Base-by-base conservation (phyloP, 768 basidiomycete species). In the Mycena indigotica region DNA sequence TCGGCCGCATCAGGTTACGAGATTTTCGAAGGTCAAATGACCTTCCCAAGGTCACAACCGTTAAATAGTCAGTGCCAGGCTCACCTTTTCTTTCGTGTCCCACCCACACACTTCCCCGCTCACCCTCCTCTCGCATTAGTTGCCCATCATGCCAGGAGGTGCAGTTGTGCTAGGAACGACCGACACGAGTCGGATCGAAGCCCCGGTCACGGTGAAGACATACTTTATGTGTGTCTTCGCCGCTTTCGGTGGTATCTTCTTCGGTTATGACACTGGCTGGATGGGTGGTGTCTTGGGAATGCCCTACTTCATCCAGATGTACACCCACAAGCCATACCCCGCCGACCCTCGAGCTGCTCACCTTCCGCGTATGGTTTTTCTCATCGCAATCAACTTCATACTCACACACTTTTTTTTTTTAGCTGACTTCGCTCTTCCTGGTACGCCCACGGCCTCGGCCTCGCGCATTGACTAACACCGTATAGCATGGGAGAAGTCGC, bases 231-330 rank as follows among this genome's bases (percentile, higher is more conserved):
- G 53, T 32, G 53, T 54, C 53, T 80, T 80, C 66, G 77, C 76
- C 53, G 73, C 76, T 17, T 79, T 79, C 58, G 78, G 80, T 66
- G 80, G 80, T 68, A 78, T 78, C 61, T 68, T 78, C 38, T 80
- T 80, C 68, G 89, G 77, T 54, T 93, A 91, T 69, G 91, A 93
- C 72, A 91, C 92, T 52, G 92, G 92, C 65, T 83, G 83, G 65
- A 92, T 93, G 77, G 84, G 82, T 57, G 93, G 92, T 72, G 78
- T 92, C 70, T 84, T 82, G 53, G 83, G 78, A 53, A 89, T 89
- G 83, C 64, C 75, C 65, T 72, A 84, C 32, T 84, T 83, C 78
- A 70, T 87, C 57, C 57, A 72, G 48, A 76, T 54, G 40, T 54
- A 54, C 53, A 54, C 53, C 4, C 53, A 54, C 53, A 54, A 25